Evolutionary conservation across 2,329 filamentous ascomycete species (phyloP).

Genomic region (Colletotrichum karsti): DNA sequence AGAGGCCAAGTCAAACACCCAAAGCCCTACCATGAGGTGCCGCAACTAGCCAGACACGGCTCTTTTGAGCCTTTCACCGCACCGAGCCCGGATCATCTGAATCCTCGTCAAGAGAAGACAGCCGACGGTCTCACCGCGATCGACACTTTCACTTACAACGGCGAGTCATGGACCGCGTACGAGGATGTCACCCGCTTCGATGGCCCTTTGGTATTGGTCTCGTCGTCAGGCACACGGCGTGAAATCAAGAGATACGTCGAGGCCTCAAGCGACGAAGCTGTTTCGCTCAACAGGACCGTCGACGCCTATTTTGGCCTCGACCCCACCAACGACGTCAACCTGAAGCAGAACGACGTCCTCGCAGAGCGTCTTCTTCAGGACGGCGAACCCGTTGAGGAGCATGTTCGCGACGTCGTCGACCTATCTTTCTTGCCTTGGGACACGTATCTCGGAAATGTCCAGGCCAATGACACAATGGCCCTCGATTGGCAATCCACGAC

Average conservation of each 20-base stretch:
- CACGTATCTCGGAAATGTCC: not conserved
- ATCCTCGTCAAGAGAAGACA: not conserved
- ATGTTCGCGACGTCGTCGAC: not conserved
- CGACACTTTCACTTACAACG: not conserved
- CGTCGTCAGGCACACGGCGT: not conserved
- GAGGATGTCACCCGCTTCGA: constrained; percentile 2
- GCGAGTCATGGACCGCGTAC: constrained; percentile 7
- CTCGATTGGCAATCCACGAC: not conserved
- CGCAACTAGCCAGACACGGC: not conserved
- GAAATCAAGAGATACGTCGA: constrained; percentile 13
- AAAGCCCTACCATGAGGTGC: not conserved
- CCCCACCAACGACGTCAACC: not conserved
- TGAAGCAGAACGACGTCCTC: not conserved
- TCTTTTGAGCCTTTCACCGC: not conserved
- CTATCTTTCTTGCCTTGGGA: not conserved
- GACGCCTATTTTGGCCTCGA: not conserved
- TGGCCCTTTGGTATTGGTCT: not conserved
- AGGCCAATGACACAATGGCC: constrained; percentile 5
- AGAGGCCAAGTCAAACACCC: not conserved
- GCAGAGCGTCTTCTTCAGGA: constrained; percentile 5
- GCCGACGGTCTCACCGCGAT: not conserved
- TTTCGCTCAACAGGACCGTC: not conserved
- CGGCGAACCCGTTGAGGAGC: not conserved
- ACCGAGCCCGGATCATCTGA: not conserved
- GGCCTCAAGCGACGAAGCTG: not conserved